A percentile compares a stretch with the other conserved stretches of the same genome.
Evolutionary conservation across 1,284 basidiomycete species (phyloP).

Genomic region (Naganishia liquefaciens): DNA sequence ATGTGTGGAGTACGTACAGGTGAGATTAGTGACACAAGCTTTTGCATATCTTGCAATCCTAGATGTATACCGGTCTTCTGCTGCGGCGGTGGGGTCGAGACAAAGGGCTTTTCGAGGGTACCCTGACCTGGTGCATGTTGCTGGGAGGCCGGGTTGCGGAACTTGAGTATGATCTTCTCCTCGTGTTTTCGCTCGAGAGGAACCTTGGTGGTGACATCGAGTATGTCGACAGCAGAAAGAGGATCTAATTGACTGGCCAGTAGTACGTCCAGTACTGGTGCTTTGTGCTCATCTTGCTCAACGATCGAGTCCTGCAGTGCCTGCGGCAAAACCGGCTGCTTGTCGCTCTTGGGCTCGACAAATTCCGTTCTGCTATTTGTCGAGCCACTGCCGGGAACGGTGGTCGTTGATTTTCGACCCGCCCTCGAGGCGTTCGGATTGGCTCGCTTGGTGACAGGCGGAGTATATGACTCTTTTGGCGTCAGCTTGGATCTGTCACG

Average conservation of each 20-base stretch:
- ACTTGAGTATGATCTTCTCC: conserved; percentile 15
- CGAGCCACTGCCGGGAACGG: neutral
- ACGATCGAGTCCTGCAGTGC: neutral
- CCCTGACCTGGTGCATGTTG: neutral
- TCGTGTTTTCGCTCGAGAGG: neutral
- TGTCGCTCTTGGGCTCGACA: neutral
- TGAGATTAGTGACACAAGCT: conserved; percentile 64
- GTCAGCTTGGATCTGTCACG: conserved; percentile 15
- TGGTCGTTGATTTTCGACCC: neutral
- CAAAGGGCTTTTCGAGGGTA: neutral
- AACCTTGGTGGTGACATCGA: neutral
- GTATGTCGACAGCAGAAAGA: neutral
- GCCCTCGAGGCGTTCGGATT: neutral
- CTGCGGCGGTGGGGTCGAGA: neutral
- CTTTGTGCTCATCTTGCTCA: neutral
- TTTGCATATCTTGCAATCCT: conserved; percentile 68
- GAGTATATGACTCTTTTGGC: conserved; percentile 9
- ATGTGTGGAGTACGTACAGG: conserved; percentile 76
- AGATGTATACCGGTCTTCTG: conserved; percentile 64
- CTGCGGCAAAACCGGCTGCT: neutral
- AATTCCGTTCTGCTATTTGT: neutral
- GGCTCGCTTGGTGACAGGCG: neutral
- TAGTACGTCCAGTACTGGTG: neutral
- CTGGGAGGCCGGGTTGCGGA: conserved; percentile 23
- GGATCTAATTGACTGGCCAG: neutral